These are phyloP conservation scores for Capsicum rhomboideum DNA, from an alignment of 257 asterid species.

Conservation along the genomic window DNA sequence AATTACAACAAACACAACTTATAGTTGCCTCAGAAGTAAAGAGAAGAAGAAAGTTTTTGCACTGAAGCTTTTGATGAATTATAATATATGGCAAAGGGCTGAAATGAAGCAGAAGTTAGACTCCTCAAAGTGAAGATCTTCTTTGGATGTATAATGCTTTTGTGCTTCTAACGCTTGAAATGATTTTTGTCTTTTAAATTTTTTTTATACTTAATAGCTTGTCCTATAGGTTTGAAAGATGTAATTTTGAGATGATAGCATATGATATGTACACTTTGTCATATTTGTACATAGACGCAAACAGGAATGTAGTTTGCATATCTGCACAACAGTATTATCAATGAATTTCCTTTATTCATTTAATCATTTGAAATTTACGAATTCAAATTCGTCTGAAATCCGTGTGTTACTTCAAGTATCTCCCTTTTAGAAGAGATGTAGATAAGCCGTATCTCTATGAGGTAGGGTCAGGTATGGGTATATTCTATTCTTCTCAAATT, in stretches of 20 bases:
- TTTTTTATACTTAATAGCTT: background rate
- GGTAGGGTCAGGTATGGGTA: background rate
- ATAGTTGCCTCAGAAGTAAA: background rate
- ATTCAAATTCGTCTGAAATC: background rate
- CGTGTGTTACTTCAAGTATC: background rate
- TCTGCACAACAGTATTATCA: background rate
- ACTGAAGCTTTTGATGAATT: background rate
- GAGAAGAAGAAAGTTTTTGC: background rate
- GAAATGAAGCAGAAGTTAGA: background rate
- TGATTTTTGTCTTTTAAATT: too few species aligned
- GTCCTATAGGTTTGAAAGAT: background rate
- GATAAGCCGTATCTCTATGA: background rate
- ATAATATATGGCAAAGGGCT: background rate
- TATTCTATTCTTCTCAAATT: too few species aligned
- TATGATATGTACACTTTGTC: background rate
- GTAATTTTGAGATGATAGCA: background rate
- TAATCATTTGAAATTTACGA: background rate
- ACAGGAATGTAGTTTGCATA: background rate
- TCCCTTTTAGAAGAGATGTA: background rate
- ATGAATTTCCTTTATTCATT: background rate
- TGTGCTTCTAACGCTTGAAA: background rate
- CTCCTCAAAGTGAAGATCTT: background rate
- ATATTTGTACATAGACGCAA: slow-evolving; percentile 1
- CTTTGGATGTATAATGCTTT: background rate
- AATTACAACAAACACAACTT: background rate